Percentiles rank a stretch among this genome's conserved stretches.
These are phyloP conservation scores for Fusarium mangiferae DNA, from an alignment of 2,329 filamentous ascomycete genomes.

Conservation along the genomic window DNA sequence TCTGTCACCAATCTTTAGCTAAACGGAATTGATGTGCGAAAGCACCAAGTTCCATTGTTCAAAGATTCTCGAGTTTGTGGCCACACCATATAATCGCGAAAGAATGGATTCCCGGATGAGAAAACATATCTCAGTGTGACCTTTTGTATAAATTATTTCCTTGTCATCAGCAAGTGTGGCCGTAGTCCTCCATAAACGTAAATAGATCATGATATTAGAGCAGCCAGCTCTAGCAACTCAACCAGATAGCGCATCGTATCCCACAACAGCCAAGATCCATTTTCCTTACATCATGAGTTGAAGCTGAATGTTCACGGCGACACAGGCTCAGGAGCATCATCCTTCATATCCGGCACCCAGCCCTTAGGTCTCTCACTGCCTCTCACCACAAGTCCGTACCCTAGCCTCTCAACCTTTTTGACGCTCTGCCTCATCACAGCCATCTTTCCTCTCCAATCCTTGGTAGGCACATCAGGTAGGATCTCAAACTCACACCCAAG, in stretches of 20 bases:
- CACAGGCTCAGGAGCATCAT: slow-evolving; percentile 46
- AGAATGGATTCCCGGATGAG: neutral
- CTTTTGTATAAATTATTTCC: neutral
- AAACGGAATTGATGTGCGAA: neutral
- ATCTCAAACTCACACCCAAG: slow-evolving; percentile 81
- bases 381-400: slow-evolving; percentile 87
- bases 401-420: slow-evolving; percentile 90
- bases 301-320: slow-evolving; percentile 39
- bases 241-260: slow-evolving; percentile 3
- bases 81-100: neutral
- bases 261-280: neutral
- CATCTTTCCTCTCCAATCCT: slow-evolving; percentile 79
- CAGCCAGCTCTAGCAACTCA: slow-evolving; percentile 16
- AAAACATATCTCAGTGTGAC: neutral
- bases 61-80: neutral
- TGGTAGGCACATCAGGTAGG: slow-evolving; percentile 68
- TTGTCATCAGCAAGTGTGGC: neutral
- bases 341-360: slow-evolving; percentile 83
- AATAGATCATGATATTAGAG: neutral
- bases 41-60: neutral
- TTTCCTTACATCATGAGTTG: neutral
- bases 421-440: slow-evolving; percentile 88
- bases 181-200: neutral
- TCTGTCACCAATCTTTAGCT: neutral
- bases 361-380: slow-evolving; percentile 90